These are phyloP conservation scores for Puya raimondii DNA, from an alignment of 176 grass and related monocot species.

Conservation along the genomic window DNA sequence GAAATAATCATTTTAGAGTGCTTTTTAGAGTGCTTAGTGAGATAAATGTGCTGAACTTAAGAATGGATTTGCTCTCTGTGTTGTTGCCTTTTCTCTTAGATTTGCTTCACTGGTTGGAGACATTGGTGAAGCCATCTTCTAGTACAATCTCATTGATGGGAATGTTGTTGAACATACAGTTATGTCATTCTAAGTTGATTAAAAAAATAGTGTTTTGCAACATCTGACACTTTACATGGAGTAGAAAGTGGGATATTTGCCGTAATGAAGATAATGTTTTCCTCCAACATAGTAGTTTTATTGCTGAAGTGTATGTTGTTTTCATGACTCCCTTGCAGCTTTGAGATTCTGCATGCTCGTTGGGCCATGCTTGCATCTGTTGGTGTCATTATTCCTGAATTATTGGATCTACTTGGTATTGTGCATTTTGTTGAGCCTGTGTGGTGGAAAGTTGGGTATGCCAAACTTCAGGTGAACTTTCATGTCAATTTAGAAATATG, in stretches of 20 bases:
- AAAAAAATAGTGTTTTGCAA: background rate
- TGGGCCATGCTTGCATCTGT: constrained; percentile 96
- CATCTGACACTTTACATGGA: constrained; percentile 3
- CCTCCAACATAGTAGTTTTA: constrained; percentile 1
- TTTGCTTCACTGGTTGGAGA: background rate
- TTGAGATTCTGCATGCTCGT: constrained; percentile 87
- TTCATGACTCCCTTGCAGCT: constrained; percentile 36
- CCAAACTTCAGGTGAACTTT: constrained; percentile 74
- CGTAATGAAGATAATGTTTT: background rate
- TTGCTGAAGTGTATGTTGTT: background rate
- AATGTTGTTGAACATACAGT: too few species aligned
- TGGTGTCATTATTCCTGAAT: constrained; percentile 73
- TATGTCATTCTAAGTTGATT: background rate
- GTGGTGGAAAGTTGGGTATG: constrained; percentile 98
- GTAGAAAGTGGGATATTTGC: background rate
- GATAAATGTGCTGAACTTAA: background rate
- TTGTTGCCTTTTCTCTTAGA: background rate
- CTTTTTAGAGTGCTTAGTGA: background rate
- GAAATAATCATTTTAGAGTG: background rate
- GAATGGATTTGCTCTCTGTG: too few species aligned
- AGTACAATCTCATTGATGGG: background rate
- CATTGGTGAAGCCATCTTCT: background rate
- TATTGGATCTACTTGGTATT: constrained; percentile 62
- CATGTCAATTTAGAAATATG: background rate
- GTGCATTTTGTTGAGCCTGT: constrained; percentile 85